These are phyloP conservation scores for Pleurotus cornucopiae DNA, from an alignment of 768 basidiomycete species.

Conservation along the genomic window DNA sequence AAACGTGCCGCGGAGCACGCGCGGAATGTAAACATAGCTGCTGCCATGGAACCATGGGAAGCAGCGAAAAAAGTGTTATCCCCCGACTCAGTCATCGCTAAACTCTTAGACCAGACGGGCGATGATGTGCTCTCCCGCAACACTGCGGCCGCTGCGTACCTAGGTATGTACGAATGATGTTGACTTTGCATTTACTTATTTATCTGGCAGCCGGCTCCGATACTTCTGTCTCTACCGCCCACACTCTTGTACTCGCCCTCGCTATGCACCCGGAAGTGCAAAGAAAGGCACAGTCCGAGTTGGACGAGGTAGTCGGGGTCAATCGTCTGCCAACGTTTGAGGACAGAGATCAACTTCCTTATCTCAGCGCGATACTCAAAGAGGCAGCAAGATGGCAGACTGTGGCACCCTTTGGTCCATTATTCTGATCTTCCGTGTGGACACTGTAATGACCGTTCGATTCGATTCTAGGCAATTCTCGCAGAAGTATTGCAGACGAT, in stretches of 20 bases:
- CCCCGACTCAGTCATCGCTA: no score
- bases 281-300: slow-evolving; percentile 15
- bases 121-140: no score
- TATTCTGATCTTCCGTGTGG: neutral
- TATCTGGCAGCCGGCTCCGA: slow-evolving; percentile 6
- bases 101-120: no score
- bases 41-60: slow-evolving; percentile 8
- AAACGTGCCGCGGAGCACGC: slow-evolving; percentile 13
- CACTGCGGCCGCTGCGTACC: no score
- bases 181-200: neutral
- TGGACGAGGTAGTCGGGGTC: slow-evolving; percentile 14
- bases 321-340: slow-evolving; percentile 15
- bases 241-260: slow-evolving; percentile 15
- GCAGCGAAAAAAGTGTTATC: slow-evolving; percentile 9
- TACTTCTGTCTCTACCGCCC: slow-evolving; percentile 6
- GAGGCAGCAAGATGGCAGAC: slow-evolving; percentile 13
- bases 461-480: slow-evolving; percentile 23
- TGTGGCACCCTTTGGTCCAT: slow-evolving; percentile 12
- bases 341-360: slow-evolving; percentile 12
- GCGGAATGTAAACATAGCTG: neutral
- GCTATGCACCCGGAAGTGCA: slow-evolving; percentile 14
- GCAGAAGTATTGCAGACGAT: slow-evolving; percentile 24
- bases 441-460: neutral
- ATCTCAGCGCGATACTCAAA: slow-evolving; percentile 14
- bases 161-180: no score